These are phyloP conservation scores for Cinnamomum micranthum DNA, from an alignment of 164 flowering plant genomes.

Conservation along the genomic window DNA sequence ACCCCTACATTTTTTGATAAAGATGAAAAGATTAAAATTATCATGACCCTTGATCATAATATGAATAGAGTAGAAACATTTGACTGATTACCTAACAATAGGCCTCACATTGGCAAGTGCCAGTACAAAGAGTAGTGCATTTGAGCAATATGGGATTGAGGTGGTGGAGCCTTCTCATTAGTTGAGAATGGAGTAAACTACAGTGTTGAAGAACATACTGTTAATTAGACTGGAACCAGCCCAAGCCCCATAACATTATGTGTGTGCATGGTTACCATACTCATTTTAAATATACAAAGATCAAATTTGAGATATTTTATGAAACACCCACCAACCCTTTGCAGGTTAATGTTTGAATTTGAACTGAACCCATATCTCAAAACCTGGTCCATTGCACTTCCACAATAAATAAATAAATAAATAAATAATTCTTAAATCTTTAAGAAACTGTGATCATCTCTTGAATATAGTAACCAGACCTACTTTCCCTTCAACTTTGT, in stretches of 20 bases:
- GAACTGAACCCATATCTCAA: constrained; percentile 28
- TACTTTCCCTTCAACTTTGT: background rate
- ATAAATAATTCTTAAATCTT: background rate
- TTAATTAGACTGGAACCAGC: background rate
- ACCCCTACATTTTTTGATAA: no score
- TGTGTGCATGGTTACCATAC: background rate
- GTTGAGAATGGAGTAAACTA: background rate
- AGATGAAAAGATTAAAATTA: no score
- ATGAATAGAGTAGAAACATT: no score
- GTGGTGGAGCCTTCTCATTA: background rate
- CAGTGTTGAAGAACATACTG: background rate
- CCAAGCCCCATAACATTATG: background rate
- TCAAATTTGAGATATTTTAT: background rate
- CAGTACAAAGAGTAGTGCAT: background rate
- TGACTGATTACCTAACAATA: no score
- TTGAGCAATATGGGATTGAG: background rate
- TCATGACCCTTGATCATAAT: no score
- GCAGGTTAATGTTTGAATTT: constrained; percentile 15
- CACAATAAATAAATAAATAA: constrained; percentile 4
- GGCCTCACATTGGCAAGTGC: background rate
- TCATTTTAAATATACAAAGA: background rate
- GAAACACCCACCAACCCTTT: constrained; percentile 8
- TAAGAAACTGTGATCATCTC: background rate
- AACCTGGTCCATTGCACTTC: constrained; percentile 25
- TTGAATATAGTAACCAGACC: background rate